These are phyloP conservation scores for Echria macrotheca DNA, from an alignment of 495 filamentous ascomycete species.

Conservation along the genomic window DNA sequence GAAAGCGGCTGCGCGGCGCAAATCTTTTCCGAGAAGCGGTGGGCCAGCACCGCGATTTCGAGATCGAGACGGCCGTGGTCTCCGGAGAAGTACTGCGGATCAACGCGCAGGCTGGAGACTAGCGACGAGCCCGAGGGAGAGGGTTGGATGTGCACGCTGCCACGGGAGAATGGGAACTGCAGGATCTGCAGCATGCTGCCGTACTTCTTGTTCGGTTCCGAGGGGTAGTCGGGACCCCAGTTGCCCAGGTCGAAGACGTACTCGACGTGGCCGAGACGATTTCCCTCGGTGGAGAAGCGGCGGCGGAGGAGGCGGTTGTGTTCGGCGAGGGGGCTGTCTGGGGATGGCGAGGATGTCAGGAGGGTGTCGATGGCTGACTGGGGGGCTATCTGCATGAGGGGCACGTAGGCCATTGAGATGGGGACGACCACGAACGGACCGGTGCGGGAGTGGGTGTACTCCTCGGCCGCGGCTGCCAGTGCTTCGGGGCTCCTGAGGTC, in stretches of 20 bases:
- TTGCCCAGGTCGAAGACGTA: slow-evolving; percentile 48
- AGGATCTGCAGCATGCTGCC: slow-evolving; percentile 49
- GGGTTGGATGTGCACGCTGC: slow-evolving; percentile 41
- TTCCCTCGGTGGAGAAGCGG: slow-evolving; percentile 29
- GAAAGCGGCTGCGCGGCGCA: slow-evolving; percentile 36
- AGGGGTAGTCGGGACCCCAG: slow-evolving; percentile 39
- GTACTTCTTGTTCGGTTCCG: slow-evolving; percentile 43
- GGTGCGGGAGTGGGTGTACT: slow-evolving; percentile 12
- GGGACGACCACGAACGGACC: slow-evolving; percentile 25
- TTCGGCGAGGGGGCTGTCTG: slow-evolving; percentile 8
- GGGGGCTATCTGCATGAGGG: slow-evolving; percentile 33
- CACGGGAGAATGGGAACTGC: slow-evolving; percentile 48
- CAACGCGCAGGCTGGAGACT: slow-evolving; percentile 22
- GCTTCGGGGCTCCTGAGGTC: slow-evolving; percentile 26
- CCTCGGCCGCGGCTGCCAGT: slow-evolving; percentile 13
- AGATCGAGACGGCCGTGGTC: slow-evolving; percentile 39
- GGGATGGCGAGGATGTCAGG: not conserved
- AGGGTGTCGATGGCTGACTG: slow-evolving; percentile 12
- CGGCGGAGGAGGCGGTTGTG: slow-evolving; percentile 20
- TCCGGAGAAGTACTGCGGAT: slow-evolving; percentile 41
- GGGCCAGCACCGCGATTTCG: slow-evolving; percentile 34
- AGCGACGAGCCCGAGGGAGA: not conserved
- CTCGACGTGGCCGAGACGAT: slow-evolving; percentile 50
- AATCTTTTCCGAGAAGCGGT: slow-evolving; percentile 41
- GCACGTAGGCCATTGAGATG: slow-evolving; percentile 42